phyloP scores from a whole-genome alignment of 148 eudicot species.

The Vaccinium myrtillus region DNA sequence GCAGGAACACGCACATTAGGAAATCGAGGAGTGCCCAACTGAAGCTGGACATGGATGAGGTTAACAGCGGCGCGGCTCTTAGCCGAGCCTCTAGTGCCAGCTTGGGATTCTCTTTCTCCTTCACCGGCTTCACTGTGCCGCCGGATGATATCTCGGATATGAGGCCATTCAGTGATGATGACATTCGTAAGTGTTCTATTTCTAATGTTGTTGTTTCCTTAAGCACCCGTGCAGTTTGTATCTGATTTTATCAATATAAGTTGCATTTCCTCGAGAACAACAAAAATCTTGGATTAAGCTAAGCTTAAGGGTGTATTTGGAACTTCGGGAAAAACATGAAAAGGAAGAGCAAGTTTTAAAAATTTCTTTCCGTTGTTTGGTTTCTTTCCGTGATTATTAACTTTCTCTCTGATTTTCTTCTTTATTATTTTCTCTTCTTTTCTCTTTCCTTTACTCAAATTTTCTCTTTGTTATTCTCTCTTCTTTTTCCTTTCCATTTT shows the following conservation, averaged over 20 bases:
- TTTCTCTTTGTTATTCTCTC: too few species aligned
- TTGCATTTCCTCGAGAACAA: not conserved
- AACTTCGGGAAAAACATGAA: too few species aligned
- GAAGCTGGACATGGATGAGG: conserved; percentile 53
- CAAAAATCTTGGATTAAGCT: not conserved
- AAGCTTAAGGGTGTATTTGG: not conserved
- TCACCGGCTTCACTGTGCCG: conserved; percentile 83
- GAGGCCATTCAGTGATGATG: conserved; percentile 74
- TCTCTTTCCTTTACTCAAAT: too few species aligned
- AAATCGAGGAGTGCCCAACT: conserved; percentile 87
- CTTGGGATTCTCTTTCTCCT: conserved; percentile 66
- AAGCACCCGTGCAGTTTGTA: too few species aligned
- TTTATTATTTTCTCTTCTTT: too few species aligned
- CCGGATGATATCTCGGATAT: conserved; percentile 68
- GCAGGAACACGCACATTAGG: conserved; percentile 56
- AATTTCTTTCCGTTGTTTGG: too few species aligned
- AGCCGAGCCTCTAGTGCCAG: conserved; percentile 97
- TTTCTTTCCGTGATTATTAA: too few species aligned
- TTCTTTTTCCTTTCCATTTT: too few species aligned
- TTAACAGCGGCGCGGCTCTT: conserved; percentile 82
- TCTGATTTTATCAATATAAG: too few species aligned
- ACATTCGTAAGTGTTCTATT: conserved; percentile 42
- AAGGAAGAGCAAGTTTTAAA: too few species aligned
- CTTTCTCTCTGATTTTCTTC: too few species aligned
- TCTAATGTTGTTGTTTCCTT: not conserved